These are phyloP conservation scores for Pseudozyma hubeiensis DNA, from an alignment of 1,284 basidiomycete species.

Conservation along the genomic window DNA sequence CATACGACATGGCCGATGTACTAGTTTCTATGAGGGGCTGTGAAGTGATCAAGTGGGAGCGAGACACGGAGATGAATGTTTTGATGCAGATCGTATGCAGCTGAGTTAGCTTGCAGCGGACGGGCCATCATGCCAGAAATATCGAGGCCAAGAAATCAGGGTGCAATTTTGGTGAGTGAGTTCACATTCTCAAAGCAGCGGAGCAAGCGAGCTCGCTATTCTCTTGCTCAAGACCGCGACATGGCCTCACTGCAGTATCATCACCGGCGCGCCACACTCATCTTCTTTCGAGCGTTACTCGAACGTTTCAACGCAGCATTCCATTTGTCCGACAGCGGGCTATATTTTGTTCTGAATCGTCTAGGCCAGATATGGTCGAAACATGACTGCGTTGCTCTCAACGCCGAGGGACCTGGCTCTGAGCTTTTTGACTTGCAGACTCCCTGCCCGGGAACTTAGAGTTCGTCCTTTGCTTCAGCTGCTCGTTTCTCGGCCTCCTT, in stretches of 20 bases:
- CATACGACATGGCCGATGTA: conserved; percentile 30
- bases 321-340: too few species aligned
- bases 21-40: not conserved
- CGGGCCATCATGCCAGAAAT: conserved; percentile 4
- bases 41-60: too few species aligned
- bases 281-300: too few species aligned
- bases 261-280: too few species aligned
- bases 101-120: not conserved
- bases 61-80: not conserved
- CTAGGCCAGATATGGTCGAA: too few species aligned
- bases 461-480: conserved; percentile 46
- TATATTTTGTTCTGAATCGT: too few species aligned
- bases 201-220: too few species aligned
- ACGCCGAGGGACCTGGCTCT: not conserved
- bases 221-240: too few species aligned
- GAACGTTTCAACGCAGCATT: too few species aligned
- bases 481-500: conserved; percentile 30
- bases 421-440: not conserved
- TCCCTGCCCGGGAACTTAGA: conserved; percentile 8
- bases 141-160: conserved; percentile 1
- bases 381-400: too few species aligned
- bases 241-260: too few species aligned
- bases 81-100: not conserved
- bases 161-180: not conserved
- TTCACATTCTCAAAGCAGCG: too few species aligned